A percentile compares a stretch with the other conserved stretches of the same genome.
phyloP scores from a whole-genome alignment of 176 grass and related monocot genomes.

The Typha latifolia region DNA sequence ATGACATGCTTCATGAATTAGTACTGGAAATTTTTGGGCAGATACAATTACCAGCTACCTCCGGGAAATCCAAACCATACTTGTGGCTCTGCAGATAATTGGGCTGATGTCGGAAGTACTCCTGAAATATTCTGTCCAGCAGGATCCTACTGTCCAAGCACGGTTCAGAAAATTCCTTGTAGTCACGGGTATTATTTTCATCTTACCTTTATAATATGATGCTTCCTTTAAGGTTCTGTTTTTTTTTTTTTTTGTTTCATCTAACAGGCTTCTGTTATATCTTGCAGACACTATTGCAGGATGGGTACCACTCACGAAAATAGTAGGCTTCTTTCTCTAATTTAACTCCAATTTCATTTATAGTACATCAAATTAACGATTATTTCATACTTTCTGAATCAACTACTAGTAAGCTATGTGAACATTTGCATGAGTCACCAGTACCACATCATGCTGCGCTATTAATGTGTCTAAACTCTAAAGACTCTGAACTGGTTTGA shows the following conservation, averaged over 20 bases:
- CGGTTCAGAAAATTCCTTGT: conserved; percentile 45
- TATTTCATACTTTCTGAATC: neutral
- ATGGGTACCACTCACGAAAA: conserved; percentile 42
- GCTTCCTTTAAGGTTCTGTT: neutral
- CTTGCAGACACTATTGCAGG: conserved; percentile 46
- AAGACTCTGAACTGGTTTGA: too few species aligned
- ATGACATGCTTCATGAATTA: conserved; percentile 8
- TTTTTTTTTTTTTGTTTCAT: too few species aligned
- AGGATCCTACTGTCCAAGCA: conserved; percentile 61
- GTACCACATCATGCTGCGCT: too few species aligned
- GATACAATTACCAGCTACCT: conserved; percentile 66
- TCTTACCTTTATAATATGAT: neutral
- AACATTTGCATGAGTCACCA: too few species aligned
- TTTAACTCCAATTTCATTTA: neutral
- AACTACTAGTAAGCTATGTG: neutral
- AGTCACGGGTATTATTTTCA: conserved; percentile 32
- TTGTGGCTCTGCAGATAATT: conserved; percentile 55
- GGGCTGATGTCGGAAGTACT: conserved; percentile 53
- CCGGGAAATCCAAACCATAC: conserved; percentile 21
- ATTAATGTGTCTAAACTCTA: too few species aligned
- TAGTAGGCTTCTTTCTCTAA: conserved; percentile 31
- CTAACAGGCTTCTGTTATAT: conserved; percentile 8
- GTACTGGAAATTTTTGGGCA: conserved; percentile 9
- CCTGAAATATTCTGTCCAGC: conserved; percentile 58
- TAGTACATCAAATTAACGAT: neutral